Evolutionary conservation across 106 monocot genomes (phyloP).

Genomic region (Posidonia australis): DNA sequence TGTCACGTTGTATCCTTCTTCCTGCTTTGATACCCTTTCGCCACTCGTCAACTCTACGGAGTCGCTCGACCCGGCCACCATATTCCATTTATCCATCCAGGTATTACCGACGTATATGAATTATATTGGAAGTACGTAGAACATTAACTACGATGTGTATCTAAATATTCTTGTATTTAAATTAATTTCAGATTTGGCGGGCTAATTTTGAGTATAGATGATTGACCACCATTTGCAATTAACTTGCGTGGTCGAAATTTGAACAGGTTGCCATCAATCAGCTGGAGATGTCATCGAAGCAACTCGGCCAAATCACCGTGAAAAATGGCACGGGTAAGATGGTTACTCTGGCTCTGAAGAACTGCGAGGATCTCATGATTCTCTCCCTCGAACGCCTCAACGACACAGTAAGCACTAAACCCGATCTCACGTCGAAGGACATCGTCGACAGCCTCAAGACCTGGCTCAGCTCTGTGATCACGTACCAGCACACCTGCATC

Average conservation of each 20-base stretch:
- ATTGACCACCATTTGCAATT: too few relatives aligned
- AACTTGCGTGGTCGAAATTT: not conserved
- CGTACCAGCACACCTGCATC: constrained; percentile 57
- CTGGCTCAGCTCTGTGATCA: constrained; percentile 28
- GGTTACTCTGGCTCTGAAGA: not conserved
- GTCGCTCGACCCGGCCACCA: constrained; percentile 5
- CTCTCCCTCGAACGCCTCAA: constrained; percentile 15
- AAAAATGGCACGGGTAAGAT: not conserved
- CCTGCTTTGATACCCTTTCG: constrained; percentile 5
- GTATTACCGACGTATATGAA: not conserved
- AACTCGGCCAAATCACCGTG: not conserved
- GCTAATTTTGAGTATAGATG: too few relatives aligned
- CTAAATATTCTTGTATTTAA: too few relatives aligned
- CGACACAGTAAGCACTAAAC: not conserved
- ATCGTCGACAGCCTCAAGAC: constrained; percentile 25
- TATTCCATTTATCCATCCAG: constrained; percentile 14
- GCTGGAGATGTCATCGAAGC: constrained; percentile 1
- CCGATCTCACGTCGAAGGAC: constrained; percentile 4
- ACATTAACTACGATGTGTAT: too few relatives aligned
- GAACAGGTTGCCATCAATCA: constrained; percentile 13
- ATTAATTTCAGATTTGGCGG: too few relatives aligned
- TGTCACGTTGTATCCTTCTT: constrained; percentile 6
- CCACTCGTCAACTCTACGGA: constrained; percentile 1
- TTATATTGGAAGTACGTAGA: not conserved
- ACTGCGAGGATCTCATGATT: constrained; percentile 13